Evolutionary conservation across 352 stramenopile species (phyloP).

Genomic region (Pythium phragmiticola): DNA sequence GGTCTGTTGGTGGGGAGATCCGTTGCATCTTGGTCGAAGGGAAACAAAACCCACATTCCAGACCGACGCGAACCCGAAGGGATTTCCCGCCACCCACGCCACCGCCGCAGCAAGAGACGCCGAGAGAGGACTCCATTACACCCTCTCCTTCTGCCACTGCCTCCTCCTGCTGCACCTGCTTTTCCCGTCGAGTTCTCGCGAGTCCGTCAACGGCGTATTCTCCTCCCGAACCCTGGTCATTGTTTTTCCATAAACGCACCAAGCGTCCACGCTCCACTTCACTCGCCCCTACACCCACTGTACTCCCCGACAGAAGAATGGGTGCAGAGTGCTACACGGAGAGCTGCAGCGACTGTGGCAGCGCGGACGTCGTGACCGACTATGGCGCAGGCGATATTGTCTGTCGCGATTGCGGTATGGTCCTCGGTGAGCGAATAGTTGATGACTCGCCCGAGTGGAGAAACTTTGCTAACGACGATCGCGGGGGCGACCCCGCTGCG

Average conservation of each 20-base stretch:
- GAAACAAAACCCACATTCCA: no score
- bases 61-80: no score
- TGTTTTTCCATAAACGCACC: no score
- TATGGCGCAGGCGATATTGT: constrained; percentile 79
- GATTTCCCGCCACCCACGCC: neutral
- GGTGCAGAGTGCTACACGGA: constrained; percentile 65
- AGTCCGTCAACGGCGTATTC: no score
- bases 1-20: constrained; percentile 24
- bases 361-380: constrained; percentile 77
- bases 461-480: constrained; percentile 88
- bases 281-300: no score
- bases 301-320: constrained; percentile 22
- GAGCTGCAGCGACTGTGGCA: constrained; percentile 66
- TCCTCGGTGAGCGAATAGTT: constrained; percentile 87
- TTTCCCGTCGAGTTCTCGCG: no score
- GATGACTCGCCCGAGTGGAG: constrained; percentile 87
- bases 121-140: no score
- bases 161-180: no score
- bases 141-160: no score
- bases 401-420: constrained; percentile 78
- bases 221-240: no score
- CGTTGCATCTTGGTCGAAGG: constrained; percentile 8
- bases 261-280: no score
- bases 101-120: no score
- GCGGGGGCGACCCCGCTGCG: constrained; percentile 66